Percentiles rank a stretch among this genome's conserved stretches.
Conservation (phyloP, 805 yeast genomes). For the Metschnikowia arizonensis region DNA sequence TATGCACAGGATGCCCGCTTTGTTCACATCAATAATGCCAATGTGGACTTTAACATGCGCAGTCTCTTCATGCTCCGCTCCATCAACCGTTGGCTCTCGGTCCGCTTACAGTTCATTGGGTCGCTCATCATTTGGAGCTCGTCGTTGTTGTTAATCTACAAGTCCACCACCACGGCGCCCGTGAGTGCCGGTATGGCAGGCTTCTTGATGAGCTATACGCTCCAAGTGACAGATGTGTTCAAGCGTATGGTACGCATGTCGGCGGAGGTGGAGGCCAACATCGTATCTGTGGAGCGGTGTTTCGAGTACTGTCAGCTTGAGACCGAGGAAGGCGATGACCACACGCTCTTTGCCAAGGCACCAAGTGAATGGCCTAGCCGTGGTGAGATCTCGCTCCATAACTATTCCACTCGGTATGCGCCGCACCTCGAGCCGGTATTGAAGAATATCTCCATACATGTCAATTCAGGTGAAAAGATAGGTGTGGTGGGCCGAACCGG, state of each 20-base stretch:
- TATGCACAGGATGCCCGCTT: slow-evolving; percentile 66
- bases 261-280: slow-evolving; percentile 60
- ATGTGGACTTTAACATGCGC: slow-evolving; percentile 47
- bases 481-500: slow-evolving; percentile 95
- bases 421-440: slow-evolving; percentile 76
- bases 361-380: slow-evolving; percentile 14
- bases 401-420: slow-evolving; percentile 84
- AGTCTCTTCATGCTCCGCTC: slow-evolving; percentile 49
- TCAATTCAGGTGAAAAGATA: slow-evolving; percentile 74
- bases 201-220: slow-evolving; percentile 58
- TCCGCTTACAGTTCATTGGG: slow-evolving; percentile 59
- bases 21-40: slow-evolving; percentile 46
- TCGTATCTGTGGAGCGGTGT: slow-evolving; percentile 66
- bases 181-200: slow-evolving; percentile 60
- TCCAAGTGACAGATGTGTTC: slow-evolving; percentile 51
- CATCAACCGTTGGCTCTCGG: slow-evolving; percentile 62
- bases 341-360: slow-evolving; percentile 2
- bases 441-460: slow-evolving; percentile 58
- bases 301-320: slow-evolving; percentile 51
- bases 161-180: slow-evolving; percentile 34
- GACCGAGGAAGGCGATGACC: slow-evolving; percentile 36
- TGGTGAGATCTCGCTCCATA: slow-evolving; percentile 9
- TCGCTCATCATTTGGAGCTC: slow-evolving; percentile 50
- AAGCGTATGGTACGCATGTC: slow-evolving; percentile 55
- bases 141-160: slow-evolving; percentile 42